Evolutionary conservation across 768 basidiomycete genomes (phyloP).

Genomic region (Lentinula lateritia): DNA sequence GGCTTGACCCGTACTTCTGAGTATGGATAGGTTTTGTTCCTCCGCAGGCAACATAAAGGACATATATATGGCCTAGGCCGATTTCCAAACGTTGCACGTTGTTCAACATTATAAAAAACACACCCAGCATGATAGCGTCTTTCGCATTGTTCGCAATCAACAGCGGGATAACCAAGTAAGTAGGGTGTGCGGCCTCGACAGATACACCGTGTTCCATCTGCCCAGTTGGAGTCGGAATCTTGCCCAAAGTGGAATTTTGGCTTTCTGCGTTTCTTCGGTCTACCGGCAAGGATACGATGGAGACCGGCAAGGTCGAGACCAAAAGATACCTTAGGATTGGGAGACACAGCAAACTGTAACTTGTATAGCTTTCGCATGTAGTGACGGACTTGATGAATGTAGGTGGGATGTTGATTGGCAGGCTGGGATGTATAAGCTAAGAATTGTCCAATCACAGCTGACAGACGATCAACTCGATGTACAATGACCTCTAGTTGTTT

Average conservation of each 20-base stretch:
- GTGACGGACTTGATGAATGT: constrained; percentile 79
- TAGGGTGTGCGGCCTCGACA: constrained; percentile 67
- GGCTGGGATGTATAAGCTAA: constrained; percentile 64
- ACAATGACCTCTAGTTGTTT: constrained; percentile 77
- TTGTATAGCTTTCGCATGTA: constrained; percentile 89
- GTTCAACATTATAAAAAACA: constrained; percentile 61
- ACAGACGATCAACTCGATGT: constrained; percentile 72
- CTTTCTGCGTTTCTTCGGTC: constrained; percentile 58
- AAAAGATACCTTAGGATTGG: constrained; percentile 74
- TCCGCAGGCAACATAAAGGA: constrained; percentile 74
- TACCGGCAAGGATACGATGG: constrained; percentile 73
- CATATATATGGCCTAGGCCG: constrained; percentile 46
- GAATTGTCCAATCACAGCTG: constrained; percentile 74
- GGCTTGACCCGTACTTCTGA: constrained; percentile 74
- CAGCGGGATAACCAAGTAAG: constrained; percentile 53
- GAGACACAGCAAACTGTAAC: constrained; percentile 85
- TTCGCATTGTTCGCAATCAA: constrained; percentile 63
- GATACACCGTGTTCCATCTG: constrained; percentile 74
- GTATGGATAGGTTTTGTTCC: constrained; percentile 63
- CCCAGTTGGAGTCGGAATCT: constrained; percentile 69
- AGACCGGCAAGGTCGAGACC: constrained; percentile 79
- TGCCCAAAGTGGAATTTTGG: constrained; percentile 69
- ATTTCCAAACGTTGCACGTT: constrained; percentile 20
- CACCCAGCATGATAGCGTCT: constrained; percentile 70
- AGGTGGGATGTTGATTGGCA: constrained; percentile 68